Percentiles rank a stretch among this genome's conserved stretches.
Conservation (phyloP, 1,284 basidiomycete species). For the Pterulicium gracile region DNA sequence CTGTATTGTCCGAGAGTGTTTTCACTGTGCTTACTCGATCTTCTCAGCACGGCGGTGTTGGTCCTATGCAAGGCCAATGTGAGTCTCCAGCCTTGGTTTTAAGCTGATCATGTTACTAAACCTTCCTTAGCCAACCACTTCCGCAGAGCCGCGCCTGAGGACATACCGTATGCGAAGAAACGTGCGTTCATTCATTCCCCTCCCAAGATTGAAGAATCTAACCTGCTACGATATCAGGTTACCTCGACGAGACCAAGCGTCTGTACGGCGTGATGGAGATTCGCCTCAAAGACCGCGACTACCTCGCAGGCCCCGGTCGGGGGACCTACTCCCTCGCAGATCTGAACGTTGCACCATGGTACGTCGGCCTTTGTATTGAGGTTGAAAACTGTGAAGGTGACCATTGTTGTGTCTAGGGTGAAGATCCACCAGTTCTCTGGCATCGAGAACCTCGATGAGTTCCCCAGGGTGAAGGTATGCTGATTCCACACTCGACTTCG, state of each 20-base stretch:
- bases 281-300: conserved; percentile 53
- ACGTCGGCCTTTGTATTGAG: neutral
- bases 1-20: neutral
- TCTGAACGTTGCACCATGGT: conserved; percentile 49
- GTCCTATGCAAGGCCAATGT: conserved; percentile 69
- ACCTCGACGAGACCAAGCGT: conserved; percentile 67
- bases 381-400: neutral
- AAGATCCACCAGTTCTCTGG: conserved; percentile 32
- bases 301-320: conserved; percentile 55
- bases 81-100: conserved; percentile 9
- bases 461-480: conserved; percentile 42
- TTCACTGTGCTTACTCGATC: conserved; percentile 1
- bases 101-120: conserved; percentile 8
- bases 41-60: conserved; percentile 52
- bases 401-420: conserved; percentile 29
- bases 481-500: neutral
- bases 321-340: conserved; percentile 63
- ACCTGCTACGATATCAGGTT: conserved; percentile 30
- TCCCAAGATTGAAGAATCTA: neutral
- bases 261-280: conserved; percentile 70
- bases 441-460: conserved; percentile 42
- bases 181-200: conserved; percentile 23
- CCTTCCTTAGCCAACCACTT: conserved; percentile 42
- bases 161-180: conserved; percentile 55
- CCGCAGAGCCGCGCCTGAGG: conserved; percentile 41